phyloP scores from a whole-genome alignment of 805 yeast genomes.

The Candida golubevii region DNA sequence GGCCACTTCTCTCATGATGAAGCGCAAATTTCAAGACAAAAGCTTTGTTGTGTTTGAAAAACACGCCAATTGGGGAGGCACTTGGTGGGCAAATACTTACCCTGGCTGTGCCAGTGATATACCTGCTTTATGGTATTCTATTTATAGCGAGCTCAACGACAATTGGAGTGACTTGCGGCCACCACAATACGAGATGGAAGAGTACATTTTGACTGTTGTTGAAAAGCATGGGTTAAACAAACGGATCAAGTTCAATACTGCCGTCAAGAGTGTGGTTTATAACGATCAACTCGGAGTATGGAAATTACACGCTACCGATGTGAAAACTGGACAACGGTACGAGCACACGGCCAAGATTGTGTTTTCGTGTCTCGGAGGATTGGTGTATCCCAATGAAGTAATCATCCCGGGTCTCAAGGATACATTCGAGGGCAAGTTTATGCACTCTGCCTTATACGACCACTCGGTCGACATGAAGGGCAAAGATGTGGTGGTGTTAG shows the following conservation, averaged over 20 bases:
- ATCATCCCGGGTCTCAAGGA: slow-evolving; percentile 30
- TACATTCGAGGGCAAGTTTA: slow-evolving; percentile 32
- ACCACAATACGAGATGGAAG: slow-evolving; percentile 41
- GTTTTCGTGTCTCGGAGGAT: slow-evolving; percentile 31
- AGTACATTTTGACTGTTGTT: slow-evolving; percentile 33
- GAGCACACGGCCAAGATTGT: slow-evolving; percentile 29
- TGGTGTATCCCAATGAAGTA: slow-evolving; percentile 33
- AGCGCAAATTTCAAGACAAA: slow-evolving; percentile 23
- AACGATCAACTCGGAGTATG: slow-evolving; percentile 25
- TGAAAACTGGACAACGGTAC: slow-evolving; percentile 27
- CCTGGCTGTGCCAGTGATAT: slow-evolving; percentile 45
- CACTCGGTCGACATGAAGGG: slow-evolving; percentile 29
- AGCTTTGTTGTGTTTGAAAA: slow-evolving; percentile 37
- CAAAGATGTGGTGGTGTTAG: slow-evolving; percentile 36
- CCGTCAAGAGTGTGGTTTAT: slow-evolving; percentile 20
- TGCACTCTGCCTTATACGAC: slow-evolving; percentile 41
- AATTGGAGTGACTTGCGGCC: slow-evolving; percentile 39
- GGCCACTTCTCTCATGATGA: slow-evolving; percentile 26
- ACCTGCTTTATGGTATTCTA: slow-evolving; percentile 40
- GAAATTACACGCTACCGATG: slow-evolving; percentile 25
- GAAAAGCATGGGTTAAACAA: slow-evolving; percentile 23
- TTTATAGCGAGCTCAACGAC: slow-evolving; percentile 28
- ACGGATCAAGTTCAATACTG: slow-evolving; percentile 22
- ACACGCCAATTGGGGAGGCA: slow-evolving; percentile 38
- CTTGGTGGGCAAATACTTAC: slow-evolving; percentile 44